Evolutionary conservation across 257 asterid genomes (phyloP).

Genomic region (Thymus quinquecostatus): DNA sequence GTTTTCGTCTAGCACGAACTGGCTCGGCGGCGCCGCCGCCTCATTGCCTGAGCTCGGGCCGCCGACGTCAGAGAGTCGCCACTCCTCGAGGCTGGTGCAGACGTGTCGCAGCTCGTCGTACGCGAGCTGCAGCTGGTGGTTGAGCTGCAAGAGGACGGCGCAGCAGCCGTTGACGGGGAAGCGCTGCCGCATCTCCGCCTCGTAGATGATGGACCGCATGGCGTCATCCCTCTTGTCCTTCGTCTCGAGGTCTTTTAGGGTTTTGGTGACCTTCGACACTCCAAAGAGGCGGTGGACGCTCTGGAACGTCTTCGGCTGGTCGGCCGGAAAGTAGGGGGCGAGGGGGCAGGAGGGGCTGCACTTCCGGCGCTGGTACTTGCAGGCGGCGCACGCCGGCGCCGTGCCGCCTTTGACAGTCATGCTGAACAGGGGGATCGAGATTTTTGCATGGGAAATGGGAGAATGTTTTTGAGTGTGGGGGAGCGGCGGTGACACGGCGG

Average conservation of each 20-base stretch:
- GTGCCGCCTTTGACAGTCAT: slow-evolving; percentile 58
- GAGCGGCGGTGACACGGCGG: no score
- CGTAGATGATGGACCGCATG: slow-evolving; percentile 67
- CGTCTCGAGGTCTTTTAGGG: slow-evolving; percentile 27
- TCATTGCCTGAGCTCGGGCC: no score
- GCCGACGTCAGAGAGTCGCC: no score
- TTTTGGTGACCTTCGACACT: slow-evolving; percentile 52
- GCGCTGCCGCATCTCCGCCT: slow-evolving; percentile 56
- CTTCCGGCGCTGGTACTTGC: slow-evolving; percentile 68
- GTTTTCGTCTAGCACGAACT: no score
- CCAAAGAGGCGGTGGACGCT: slow-evolving; percentile 73
- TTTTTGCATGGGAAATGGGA: no score
- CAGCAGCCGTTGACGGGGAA: slow-evolving; percentile 62
- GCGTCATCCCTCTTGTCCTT: slow-evolving; percentile 55
- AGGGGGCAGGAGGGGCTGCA: slow-evolving; percentile 57
- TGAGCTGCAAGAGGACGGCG: slow-evolving; percentile 40
- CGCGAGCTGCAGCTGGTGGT: slow-evolving; percentile 27
- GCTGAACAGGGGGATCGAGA: no score
- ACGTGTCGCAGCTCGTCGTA: slow-evolving; percentile 40
- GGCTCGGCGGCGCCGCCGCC: no score
- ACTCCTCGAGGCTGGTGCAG: not conserved
- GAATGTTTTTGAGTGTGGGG: no score
- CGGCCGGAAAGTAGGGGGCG: slow-evolving; percentile 73
- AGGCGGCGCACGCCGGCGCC: slow-evolving; percentile 77
- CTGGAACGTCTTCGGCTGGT: slow-evolving; percentile 50